Evolutionary conservation across 352 stramenopile species (phyloP), one percentile per base, ranked within the genome.

Genomic region (Elongisporangium prolatum): DNA sequence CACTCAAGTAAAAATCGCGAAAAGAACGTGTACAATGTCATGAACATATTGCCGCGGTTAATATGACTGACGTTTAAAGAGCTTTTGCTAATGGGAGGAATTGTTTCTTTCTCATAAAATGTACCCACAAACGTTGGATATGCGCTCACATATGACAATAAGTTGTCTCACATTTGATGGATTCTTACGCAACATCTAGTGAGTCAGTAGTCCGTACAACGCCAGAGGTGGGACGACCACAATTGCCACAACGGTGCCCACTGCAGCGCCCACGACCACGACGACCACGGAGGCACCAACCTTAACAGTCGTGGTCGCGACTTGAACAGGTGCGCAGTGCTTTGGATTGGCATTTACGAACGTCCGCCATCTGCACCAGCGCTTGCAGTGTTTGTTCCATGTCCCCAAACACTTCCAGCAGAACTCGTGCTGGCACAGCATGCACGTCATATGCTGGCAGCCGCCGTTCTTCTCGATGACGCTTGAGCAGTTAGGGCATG

Each of bases 371-470:
- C 71, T 57, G 56, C 74, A 84, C 49, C 80, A 57, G 50, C 55
- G 74, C 52, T 81, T 69, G 54, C 73, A 56, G 60, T 84, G 74
- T 14, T 38, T 50, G 4, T 65, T 61, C 74, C 74, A 84, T n/a
- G 57, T 38, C 3, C 72, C 67, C 16, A 75, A 55, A 37, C 64
- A 69, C 9, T 56, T 25, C 57, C 56, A 60, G 28, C 51, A 66
- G 17, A 55, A 63, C 25, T 51, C 50, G 37, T 52, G 34, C 21
- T 50, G 50, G 57, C 62, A 68, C 14, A 52, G 37, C 9, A 18
- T 20, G 57, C 62, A 68, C 24, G 40, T 64, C 62, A 68, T 64
- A 38, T 64, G 62, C 21, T 54, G 44, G 52, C 62, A 68, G 4
- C 61, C 61, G 24, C 61, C 61, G 48, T 54, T 52, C 48, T 57